A percentile compares a stretch with the other conserved stretches of the same genome.
These are phyloP conservation scores for Rhodotorula taiwanensis DNA, from an alignment of 768 basidiomycete genomes.

Conservation along the genomic window DNA sequence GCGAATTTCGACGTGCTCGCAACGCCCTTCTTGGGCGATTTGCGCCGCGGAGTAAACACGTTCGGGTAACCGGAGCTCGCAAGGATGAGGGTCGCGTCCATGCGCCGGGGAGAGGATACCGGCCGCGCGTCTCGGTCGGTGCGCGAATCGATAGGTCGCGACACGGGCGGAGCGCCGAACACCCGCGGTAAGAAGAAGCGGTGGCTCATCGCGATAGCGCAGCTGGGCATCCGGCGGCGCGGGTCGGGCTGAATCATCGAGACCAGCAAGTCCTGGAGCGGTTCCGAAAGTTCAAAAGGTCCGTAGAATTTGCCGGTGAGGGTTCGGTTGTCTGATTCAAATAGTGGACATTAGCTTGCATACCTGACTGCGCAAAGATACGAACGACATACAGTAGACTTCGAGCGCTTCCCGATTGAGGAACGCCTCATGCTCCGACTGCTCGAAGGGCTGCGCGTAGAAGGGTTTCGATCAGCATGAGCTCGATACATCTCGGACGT, in stretches of 20 bases:
- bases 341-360: background rate
- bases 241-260: constrained; percentile 34
- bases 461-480: too few relatives aligned
- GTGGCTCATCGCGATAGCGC: constrained; percentile 31
- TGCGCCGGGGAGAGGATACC: too few relatives aligned
- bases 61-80: too few relatives aligned
- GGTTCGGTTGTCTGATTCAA: constrained; percentile 21
- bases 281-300: constrained; percentile 23
- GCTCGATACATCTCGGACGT: too few relatives aligned
- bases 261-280: constrained; percentile 34
- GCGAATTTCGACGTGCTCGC: too few relatives aligned
- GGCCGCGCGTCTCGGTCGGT: too few relatives aligned
- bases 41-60: too few relatives aligned
- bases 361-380: constrained; percentile 6
- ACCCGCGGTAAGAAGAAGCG: constrained; percentile 25
- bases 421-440: constrained; percentile 29
- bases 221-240: constrained; percentile 22
- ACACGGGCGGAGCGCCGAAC: too few relatives aligned
- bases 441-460: constrained; percentile 23
- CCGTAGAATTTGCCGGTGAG: constrained; percentile 33
- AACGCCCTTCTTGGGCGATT: constrained; percentile 11
- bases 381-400: constrained; percentile 67
- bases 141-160: too few relatives aligned
- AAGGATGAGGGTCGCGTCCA: too few relatives aligned
- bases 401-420: constrained; percentile 66